Evolutionary conservation across 805 yeast genomes (phyloP).

Genomic region (Candida qinlingensis): DNA sequence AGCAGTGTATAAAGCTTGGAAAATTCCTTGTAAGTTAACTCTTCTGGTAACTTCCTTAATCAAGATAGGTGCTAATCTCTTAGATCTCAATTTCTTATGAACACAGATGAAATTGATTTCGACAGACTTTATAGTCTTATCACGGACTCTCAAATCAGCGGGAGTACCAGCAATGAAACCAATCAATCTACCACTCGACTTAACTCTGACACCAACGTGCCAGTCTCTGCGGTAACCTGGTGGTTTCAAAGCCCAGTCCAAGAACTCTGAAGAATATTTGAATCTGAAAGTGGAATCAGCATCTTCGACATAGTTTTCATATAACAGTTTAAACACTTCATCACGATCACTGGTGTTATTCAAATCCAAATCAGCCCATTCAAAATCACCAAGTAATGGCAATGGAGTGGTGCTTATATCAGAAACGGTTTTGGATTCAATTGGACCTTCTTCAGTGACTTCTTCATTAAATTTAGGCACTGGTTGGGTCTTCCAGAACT

Average conservation of each 20-base stretch:
- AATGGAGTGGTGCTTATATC: conserved; percentile 70
- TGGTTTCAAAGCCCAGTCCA: conserved; percentile 89
- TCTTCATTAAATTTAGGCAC: conserved; percentile 73
- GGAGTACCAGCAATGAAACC: conserved; percentile 95
- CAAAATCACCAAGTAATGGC: conserved; percentile 67
- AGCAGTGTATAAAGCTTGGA: conserved; percentile 96
- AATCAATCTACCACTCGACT: conserved; percentile 67
- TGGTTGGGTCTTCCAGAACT: conserved; percentile 98
- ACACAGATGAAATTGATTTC: conserved; percentile 93
- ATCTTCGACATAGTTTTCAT: conserved; percentile 93
- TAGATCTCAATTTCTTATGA: conserved; percentile 89
- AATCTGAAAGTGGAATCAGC: conserved; percentile 88
- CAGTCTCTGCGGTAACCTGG: conserved; percentile 91
- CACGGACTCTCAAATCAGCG: conserved; percentile 55
- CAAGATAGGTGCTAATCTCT: conserved; percentile 88
- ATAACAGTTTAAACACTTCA: conserved; percentile 74
- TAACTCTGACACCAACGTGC: conserved; percentile 91
- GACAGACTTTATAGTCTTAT: conserved; percentile 52
- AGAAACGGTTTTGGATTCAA: conserved; percentile 66
- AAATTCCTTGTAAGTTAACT: conserved; percentile 74
- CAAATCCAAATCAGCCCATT: conserved; percentile 81
- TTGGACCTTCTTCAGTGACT: conserved; percentile 71
- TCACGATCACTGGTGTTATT: conserved; percentile 50
- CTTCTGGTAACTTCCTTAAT: conserved; percentile 93
- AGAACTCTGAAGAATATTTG: conserved; percentile 76